phyloP scores from a whole-genome alignment of 495 filamentous ascomycete genomes.

The Xylaria acuta region DNA sequence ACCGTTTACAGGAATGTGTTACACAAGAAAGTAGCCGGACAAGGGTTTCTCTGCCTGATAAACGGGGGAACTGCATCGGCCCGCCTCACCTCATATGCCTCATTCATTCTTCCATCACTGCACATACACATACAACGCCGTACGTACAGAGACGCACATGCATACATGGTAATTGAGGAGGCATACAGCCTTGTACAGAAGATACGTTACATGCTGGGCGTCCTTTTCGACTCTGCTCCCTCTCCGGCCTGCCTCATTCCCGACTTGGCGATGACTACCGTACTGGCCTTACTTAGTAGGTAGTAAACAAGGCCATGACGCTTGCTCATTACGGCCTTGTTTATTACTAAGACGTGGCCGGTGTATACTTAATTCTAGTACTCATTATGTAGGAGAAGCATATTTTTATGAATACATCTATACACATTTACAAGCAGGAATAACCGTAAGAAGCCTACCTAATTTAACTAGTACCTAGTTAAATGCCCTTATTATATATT shows the following conservation, averaged over 20 bases:
- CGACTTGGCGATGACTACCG: neutral
- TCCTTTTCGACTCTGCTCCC: neutral
- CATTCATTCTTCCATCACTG: neutral
- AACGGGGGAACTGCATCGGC: slow-evolving; percentile 14
- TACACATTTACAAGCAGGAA: no score
- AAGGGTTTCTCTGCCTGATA: neutral
- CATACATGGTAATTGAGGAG: neutral
- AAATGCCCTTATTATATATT: no score
- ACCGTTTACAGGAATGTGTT: neutral
- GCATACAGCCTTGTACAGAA: neutral
- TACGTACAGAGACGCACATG: neutral
- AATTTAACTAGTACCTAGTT: no score
- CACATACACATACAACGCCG: neutral
- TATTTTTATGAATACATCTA: neutral
- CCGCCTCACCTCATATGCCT: slow-evolving; percentile 14
- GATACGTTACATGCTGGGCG: slow-evolving; percentile 13
- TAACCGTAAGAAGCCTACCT: no score
- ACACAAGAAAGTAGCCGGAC: slow-evolving; percentile 1
- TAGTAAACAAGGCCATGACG: neutral
- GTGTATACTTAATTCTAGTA: neutral
- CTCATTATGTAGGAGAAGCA: neutral
- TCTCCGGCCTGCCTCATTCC: neutral
- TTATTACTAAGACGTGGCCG: neutral
- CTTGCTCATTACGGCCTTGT: neutral
- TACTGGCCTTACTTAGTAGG: neutral